These are phyloP conservation scores for Blakeslea trispora DNA, from an alignment of 371 early-diverging fungal genomes.

Conservation along the genomic window DNA sequence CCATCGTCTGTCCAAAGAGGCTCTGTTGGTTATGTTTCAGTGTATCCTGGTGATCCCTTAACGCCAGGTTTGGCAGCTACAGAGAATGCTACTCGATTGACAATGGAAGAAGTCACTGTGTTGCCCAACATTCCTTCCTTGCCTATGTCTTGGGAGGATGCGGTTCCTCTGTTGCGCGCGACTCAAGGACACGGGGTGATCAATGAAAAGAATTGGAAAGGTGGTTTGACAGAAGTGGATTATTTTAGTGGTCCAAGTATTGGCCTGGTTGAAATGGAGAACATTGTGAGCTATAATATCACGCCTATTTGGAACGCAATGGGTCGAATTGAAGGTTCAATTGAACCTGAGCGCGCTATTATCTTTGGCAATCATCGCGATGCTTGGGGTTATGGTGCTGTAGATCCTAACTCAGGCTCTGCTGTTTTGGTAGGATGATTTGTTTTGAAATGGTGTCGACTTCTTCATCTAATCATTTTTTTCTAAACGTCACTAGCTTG, in stretches of 20 bases:
- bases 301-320: slow-evolving; percentile 71
- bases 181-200: slow-evolving; percentile 49
- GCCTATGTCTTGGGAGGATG: slow-evolving; percentile 70
- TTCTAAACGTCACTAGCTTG: no score
- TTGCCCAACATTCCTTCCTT: slow-evolving; percentile 68
- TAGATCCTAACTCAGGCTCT: slow-evolving; percentile 69
- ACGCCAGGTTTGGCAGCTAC: slow-evolving; percentile 67
- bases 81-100: slow-evolving; percentile 55
- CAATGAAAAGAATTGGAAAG: slow-evolving; percentile 48
- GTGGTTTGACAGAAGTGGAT: slow-evolving; percentile 49
- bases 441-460: no score
- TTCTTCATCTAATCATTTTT: no score
- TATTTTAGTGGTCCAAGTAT: slow-evolving; percentile 63
- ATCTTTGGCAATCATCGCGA: slow-evolving; percentile 65
- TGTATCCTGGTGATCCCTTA: slow-evolving; percentile 65
- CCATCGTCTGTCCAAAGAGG: slow-evolving; percentile 66
- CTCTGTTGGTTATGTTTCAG: slow-evolving; percentile 53
- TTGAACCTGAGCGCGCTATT: slow-evolving; percentile 56
- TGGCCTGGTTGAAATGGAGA: slow-evolving; percentile 50
- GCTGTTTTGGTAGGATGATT: slow-evolving; percentile 58
- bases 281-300: no score
- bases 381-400: slow-evolving; percentile 71
- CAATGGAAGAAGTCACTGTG: slow-evolving; percentile 43
- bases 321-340: slow-evolving; percentile 59
- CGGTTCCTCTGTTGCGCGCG: slow-evolving; percentile 59